Evolutionary conservation across 345 rosid species (phyloP), one percentile per base, ranked within the genome.

Genomic region (Aquilaria sinensis): DNA sequence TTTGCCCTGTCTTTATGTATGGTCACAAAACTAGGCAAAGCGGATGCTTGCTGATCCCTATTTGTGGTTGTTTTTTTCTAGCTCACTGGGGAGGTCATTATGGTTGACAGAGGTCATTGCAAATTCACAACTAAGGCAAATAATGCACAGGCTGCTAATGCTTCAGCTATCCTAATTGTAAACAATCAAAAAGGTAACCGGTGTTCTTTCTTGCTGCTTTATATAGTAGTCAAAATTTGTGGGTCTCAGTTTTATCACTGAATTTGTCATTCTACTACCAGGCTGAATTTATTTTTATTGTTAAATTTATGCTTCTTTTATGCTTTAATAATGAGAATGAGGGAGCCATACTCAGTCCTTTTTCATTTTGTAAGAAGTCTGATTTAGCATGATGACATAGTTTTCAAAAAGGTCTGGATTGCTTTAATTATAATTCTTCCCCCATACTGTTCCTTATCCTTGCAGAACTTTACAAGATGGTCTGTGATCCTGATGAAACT

Each of bases 401-500:
- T 48, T 16, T 6, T 65, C 45, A 62, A 53, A 37, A 62, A 12
- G 51, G 52, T 53, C 34, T 43, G 58, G 31, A 52, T 30, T 53
- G 34, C 47, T 49, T 55, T 16, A 16, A 16, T 16, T 16, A 16
- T 16, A 16, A 16, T 16, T 16, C 23, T 16, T 16, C 23, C 23
- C 23, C 23, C 23, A 16, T 16, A 37, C 46, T 33, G 37, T 58
- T 53, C 61, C 43, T 53, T 60, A 45, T 47, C 54, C 41, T 13
- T 70, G 67, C 81, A 95, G 97, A 90, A 69, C 96, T 95, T 55
- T 95, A 91, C 79, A 95, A 95, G 83, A 95, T 95, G 99, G 96
- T 95, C 41, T 95, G 99, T 69, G 97, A 95, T 50, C 96, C 96
- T 16, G 86, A 91, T 72, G 99, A 94, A 84, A 91, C 96, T 31